phyloP scores from a whole-genome alignment of 495 filamentous ascomycete species.

The Penicillium salamii region DNA sequence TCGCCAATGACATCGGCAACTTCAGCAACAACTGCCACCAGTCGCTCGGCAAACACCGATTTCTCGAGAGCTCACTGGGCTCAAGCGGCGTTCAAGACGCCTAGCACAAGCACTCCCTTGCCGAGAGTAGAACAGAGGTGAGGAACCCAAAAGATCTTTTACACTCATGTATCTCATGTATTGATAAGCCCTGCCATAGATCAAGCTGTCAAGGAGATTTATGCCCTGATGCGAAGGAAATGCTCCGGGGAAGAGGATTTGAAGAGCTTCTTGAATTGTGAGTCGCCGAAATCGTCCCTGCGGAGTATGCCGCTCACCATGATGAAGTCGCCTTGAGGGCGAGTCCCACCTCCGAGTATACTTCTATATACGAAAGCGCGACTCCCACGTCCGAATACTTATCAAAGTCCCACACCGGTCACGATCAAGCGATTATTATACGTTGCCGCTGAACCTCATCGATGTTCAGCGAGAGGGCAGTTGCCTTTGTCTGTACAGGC shows the following conservation, averaged over 20 bases:
- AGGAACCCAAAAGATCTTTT: conserved; percentile 11
- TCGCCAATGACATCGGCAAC: conserved; percentile 39
- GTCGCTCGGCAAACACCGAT: conserved; percentile 32
- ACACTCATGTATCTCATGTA: background rate
- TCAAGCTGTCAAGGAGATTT: conserved; percentile 49
- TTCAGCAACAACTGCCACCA: conserved; percentile 22
- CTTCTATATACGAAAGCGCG: conserved; percentile 53
- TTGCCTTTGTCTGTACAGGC: conserved; percentile 54
- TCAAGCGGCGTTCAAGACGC: conserved; percentile 43
- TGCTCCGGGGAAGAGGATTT: conserved; percentile 36
- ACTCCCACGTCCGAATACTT: conserved; percentile 57
- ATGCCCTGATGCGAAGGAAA: conserved; percentile 33
- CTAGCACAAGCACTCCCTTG: conserved; percentile 39
- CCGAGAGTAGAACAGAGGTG: conserved; percentile 36
- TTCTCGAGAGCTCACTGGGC: conserved; percentile 50
- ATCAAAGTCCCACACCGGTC: conserved; percentile 43
- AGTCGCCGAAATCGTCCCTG: conserved; percentile 7
- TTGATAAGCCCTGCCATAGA: conserved; percentile 17
- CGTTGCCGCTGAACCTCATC: conserved; percentile 51
- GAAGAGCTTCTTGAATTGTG: conserved; percentile 47
- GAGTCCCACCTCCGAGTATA: conserved; percentile 50
- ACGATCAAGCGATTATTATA: conserved; percentile 42
- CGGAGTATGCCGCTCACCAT: conserved; percentile 1
- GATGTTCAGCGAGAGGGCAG: conserved; percentile 51
- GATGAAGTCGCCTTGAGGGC: conserved; percentile 33